phyloP scores from a whole-genome alignment of 805 yeast species.

The Debaryomyces castellii region DNA sequence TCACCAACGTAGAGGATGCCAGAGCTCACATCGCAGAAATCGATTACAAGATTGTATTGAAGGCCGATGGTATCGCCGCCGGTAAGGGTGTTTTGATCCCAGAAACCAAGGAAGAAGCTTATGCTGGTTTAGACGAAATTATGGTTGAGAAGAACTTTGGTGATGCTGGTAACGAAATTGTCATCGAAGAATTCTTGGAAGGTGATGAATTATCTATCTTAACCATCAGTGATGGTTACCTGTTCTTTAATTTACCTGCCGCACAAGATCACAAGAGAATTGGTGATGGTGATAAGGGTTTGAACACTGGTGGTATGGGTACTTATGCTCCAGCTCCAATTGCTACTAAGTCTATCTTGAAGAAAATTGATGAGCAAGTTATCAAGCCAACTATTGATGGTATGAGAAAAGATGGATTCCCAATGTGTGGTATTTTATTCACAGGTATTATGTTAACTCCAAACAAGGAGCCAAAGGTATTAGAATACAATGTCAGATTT shows the following conservation, averaged over 20 bases:
- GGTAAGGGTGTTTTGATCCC: conserved; percentile 99
- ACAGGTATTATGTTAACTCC: conserved; percentile 91
- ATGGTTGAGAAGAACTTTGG: conserved; percentile 93
- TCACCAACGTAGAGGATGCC: conserved; percentile 76
- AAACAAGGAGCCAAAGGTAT: conserved; percentile 82
- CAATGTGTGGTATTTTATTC: conserved; percentile 93
- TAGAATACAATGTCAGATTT: conserved; percentile 96
- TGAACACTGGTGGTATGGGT: conserved; percentile 99
- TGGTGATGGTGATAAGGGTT: conserved; percentile 90
- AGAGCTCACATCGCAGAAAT: conserved; percentile 62
- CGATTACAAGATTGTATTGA: conserved; percentile 80
- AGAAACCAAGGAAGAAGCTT: conserved; percentile 76
- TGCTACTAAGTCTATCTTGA: conserved; percentile 74
- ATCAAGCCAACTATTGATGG: conserved; percentile 92
- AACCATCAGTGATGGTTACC: conserved; percentile 91
- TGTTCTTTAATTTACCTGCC: conserved; percentile 86
- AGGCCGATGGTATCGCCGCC: conserved; percentile 97
- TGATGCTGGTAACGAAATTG: conserved; percentile 87
- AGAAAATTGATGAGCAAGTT: conserved; percentile 69
- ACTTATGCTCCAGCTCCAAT: conserved; percentile 98
- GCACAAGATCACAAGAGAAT: conserved; percentile 98
- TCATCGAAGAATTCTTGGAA: conserved; percentile 91
- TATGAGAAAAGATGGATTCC: conserved; percentile 92
- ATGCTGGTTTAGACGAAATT: conserved; percentile 76
- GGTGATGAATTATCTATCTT: conserved; percentile 96